Base-by-base conservation (phyloP, 345 rosid species). In the Syzygium jambos region DNA sequence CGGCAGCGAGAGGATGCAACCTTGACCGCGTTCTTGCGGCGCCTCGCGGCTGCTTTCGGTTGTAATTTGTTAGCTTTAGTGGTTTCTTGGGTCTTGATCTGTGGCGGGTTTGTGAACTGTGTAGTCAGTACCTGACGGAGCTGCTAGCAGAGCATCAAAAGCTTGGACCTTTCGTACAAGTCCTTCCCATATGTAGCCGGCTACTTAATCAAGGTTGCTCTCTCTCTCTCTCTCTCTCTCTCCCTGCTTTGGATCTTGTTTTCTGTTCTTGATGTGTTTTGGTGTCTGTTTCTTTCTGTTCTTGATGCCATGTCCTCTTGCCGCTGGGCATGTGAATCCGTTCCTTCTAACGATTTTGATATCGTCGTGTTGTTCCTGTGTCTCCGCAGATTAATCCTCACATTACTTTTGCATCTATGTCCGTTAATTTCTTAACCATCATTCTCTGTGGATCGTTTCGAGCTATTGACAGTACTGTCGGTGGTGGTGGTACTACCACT, bases 111-210 rank as follows among this genome's bases (percentile, higher is more conserved):
- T 87, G 68, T 84, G 80, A 34, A 73, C 80, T 73, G 80, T 89
- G 93, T 89, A 92, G 99, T 92, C 99, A 94, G 89, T 95, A 95
- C 95, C 90, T 98, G 91, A 83, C 98, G 88, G 99, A 96, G 91
- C 92, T 98, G 90, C 86, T 96, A 85, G 98, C 97, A 30, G 99
- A 98, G 92, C 98, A 94, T 93, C 98, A 95, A 87, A 98, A 98
- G 98, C 95, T 98, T 89, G 97, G 96, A 87, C 99, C 99, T 90
- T 98, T 98, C 93, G 91, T 94, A 92, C 98, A 94, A 90, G 95
- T 98, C 86, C 96, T 98, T 78, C 99, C 99, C 61, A 93, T 93
- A 88, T 96, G 99, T 89, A 94, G 96, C 95, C 94, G 99, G 51
- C 95, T 98, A 87, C 87, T 98, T 87, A 95, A 95, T 93, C 99